phyloP scores from a whole-genome alignment of 1,139 yeast species.

The Geotrichum carabidarum region DNA sequence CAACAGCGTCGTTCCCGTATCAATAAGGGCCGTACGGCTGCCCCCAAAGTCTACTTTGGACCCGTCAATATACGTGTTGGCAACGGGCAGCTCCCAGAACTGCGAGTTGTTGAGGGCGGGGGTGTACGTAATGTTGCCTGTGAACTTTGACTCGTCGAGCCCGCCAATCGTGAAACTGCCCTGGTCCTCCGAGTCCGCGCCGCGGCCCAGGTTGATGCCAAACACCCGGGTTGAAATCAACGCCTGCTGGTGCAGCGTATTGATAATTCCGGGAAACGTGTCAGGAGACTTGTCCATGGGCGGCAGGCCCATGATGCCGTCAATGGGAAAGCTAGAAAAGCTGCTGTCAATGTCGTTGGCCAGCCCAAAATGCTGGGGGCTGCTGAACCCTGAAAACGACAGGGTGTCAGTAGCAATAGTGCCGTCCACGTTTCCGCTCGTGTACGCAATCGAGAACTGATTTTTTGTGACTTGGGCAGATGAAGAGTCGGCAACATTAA shows the following conservation, averaged over 20 bases:
- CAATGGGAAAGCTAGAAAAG: constrained; percentile 50
- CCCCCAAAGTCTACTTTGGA: constrained; percentile 41
- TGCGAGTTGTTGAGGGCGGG: constrained; percentile 35
- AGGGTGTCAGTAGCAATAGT: constrained; percentile 41
- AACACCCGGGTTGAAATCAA: constrained; percentile 41
- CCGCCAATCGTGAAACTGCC: constrained; percentile 48
- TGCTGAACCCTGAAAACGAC: constrained; percentile 42
- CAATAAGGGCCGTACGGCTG: constrained; percentile 49
- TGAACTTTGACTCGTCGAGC: constrained; percentile 40
- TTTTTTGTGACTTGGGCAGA: constrained; percentile 28
- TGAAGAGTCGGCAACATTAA: constrained; percentile 30
- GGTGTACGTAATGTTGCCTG: constrained; percentile 43
- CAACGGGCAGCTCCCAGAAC: constrained; percentile 53
- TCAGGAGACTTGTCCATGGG: constrained; percentile 30
- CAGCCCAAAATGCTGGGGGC: constrained; percentile 50
- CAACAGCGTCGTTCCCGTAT: constrained; percentile 63
- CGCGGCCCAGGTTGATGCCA: constrained; percentile 43
- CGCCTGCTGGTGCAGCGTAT: constrained; percentile 38
- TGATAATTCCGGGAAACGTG: constrained; percentile 40
- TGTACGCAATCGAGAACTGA: constrained; percentile 48
- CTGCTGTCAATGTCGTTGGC: constrained; percentile 52
- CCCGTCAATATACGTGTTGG: constrained; percentile 39
- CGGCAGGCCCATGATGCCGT: constrained; percentile 61
- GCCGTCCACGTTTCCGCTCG: constrained; percentile 55
- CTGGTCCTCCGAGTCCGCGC: constrained; percentile 49